Percentiles rank a stretch among this genome's conserved stretches.
These are phyloP conservation scores for Euphorbia celastroides DNA, from an alignment of 441 rosid genomes.

Conservation along the genomic window DNA sequence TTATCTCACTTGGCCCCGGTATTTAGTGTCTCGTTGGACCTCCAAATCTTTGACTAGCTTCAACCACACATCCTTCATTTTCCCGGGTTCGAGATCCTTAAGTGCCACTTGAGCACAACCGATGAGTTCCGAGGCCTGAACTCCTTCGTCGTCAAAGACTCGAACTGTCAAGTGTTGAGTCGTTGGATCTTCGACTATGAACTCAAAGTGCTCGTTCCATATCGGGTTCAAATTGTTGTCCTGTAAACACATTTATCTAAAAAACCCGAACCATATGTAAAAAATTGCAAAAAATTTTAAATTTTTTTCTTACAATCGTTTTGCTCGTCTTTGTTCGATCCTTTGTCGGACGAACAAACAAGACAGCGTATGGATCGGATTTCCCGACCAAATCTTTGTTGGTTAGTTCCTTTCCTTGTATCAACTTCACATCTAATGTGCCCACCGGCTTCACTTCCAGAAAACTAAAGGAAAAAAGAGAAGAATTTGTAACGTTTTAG, in stretches of 20 bases:
- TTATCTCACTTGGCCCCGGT: conserved; percentile 82
- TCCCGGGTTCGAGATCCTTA: conserved; percentile 80
- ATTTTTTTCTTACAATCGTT: conserved; percentile 54
- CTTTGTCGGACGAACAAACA: conserved; percentile 74
- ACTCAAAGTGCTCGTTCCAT: conserved; percentile 96
- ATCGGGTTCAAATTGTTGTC: conserved; percentile 87
- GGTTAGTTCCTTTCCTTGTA: conserved; percentile 76
- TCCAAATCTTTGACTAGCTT: conserved; percentile 92
- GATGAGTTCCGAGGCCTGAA: conserved; percentile 78
- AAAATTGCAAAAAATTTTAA: not conserved
- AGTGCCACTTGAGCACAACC: conserved; percentile 73
- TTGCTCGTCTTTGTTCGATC: conserved; percentile 72
- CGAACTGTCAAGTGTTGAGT: conserved; percentile 81
- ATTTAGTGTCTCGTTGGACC: conserved; percentile 83
- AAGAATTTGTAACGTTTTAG: not conserved
- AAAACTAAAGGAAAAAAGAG: conserved; percentile 36
- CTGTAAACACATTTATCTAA: conserved; percentile 31
- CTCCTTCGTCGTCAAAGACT: conserved; percentile 86
- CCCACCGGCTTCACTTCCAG: conserved; percentile 93
- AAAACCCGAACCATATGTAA: not conserved
- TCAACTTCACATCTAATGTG: conserved; percentile 86
- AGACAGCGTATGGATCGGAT: conserved; percentile 90
- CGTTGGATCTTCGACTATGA: conserved; percentile 73
- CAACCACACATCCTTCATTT: conserved; percentile 95
- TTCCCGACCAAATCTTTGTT: conserved; percentile 92